These are phyloP conservation scores for Botryotinia narcissicola DNA, from an alignment of 2,329 filamentous ascomycete genomes.

Conservation along the genomic window DNA sequence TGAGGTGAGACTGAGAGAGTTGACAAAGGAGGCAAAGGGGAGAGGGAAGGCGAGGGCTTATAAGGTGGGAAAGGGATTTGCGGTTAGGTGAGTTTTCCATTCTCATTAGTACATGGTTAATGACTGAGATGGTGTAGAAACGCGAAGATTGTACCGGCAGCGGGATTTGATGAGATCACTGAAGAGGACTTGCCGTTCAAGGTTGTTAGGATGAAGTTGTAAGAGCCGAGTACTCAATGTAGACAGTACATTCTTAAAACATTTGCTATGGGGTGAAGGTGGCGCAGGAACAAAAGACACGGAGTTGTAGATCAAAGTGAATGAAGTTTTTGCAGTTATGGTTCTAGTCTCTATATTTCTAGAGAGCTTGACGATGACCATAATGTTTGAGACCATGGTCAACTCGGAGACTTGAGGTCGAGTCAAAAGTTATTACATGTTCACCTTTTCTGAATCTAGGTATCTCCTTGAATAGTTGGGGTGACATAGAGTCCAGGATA, in stretches of 20 bases:
- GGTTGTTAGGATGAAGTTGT: conserved; percentile 13
- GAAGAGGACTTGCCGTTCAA: conserved; percentile 18
- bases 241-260: background rate
- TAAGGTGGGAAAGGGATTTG: conserved; percentile 7
- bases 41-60: conserved; percentile 20
- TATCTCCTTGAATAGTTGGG: background rate
- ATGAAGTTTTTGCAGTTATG: background rate
- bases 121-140: background rate
- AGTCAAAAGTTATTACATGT: background rate
- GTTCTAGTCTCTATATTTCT: background rate
- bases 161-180: conserved; percentile 2
- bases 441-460: background rate
- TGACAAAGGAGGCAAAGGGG: conserved; percentile 7
- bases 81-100: conserved; percentile 2
- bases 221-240: background rate
- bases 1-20: conserved; percentile 24
- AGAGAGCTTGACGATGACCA: background rate
- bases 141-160: background rate
- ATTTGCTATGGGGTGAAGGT: background rate
- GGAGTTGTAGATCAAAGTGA: background rate
- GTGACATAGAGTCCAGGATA: background rate
- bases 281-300: background rate
- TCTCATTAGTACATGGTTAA: background rate
- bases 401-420: background rate
- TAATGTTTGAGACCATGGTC: no score